These are phyloP conservation scores for Tuber aestivum DNA, from an alignment of 495 filamentous ascomycete genomes.

Conservation along the genomic window DNA sequence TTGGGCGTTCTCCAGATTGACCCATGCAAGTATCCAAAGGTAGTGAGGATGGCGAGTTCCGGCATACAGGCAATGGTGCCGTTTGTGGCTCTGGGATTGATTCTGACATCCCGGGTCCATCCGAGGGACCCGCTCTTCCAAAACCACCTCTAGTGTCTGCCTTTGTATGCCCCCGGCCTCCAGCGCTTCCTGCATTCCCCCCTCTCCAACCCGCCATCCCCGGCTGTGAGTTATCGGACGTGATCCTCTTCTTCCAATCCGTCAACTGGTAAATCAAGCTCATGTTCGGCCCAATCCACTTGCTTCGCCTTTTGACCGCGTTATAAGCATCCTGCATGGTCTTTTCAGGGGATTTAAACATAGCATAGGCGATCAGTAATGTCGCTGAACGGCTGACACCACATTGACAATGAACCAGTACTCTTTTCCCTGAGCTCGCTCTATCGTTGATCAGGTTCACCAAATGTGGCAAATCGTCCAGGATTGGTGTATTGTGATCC, in stretches of 20 bases:
- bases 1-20: slow-evolving; percentile 29
- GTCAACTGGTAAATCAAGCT: slow-evolving; percentile 94
- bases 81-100: slow-evolving; percentile 41
- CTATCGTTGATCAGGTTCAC: slow-evolving; percentile 81
- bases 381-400: slow-evolving; percentile 96
- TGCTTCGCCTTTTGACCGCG: slow-evolving; percentile 78
- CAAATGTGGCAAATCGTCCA: slow-evolving; percentile 73
- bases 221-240: slow-evolving; percentile 45
- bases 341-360: slow-evolving; percentile 81
- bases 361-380: slow-evolving; percentile 88
- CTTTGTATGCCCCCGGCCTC: slow-evolving; percentile 28
- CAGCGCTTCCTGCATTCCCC: slow-evolving; percentile 25
- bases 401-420: slow-evolving; percentile 91
- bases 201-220: slow-evolving; percentile 35
- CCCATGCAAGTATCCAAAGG: slow-evolving; percentile 16
- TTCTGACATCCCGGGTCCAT: slow-evolving; percentile 35
- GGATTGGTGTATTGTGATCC: slow-evolving; percentile 97
- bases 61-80: slow-evolving; percentile 38
- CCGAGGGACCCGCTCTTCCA: slow-evolving; percentile 36
- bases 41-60: slow-evolving; percentile 32
- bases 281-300: slow-evolving; percentile 98
- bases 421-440: slow-evolving; percentile 70
- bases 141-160: slow-evolving; percentile 36
- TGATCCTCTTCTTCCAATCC: slow-evolving; percentile 72
- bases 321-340: slow-evolving; percentile 92